These are phyloP conservation scores for Haplosporangium sp. DNA, from an alignment of 371 early-diverging fungal genomes.

Conservation along the genomic window DNA sequence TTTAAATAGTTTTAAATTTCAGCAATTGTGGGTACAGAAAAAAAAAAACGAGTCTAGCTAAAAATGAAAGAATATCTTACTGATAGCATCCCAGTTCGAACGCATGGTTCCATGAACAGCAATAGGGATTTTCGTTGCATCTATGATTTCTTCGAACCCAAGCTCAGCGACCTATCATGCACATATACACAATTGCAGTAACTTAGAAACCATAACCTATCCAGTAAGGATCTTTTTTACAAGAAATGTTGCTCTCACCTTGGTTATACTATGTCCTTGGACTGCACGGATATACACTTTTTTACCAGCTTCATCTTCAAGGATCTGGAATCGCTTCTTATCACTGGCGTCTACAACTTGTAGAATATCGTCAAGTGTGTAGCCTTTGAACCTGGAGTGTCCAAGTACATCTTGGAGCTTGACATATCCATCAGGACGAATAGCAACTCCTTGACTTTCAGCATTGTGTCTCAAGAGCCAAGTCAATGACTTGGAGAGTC, in stretches of 20 bases:
- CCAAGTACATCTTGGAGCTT: conserved; percentile 70
- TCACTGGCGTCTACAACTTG: conserved; percentile 77
- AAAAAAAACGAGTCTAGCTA: background rate
- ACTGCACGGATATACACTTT: conserved; percentile 78
- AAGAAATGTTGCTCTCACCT: conserved; percentile 9
- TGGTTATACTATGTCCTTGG: conserved; percentile 84
- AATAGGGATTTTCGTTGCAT: conserved; percentile 62
- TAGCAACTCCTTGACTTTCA: conserved; percentile 74
- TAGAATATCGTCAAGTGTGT: conserved; percentile 66
- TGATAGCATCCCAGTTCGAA: conserved; percentile 69
- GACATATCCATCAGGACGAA: conserved; percentile 83
- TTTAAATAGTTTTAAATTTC: too few species aligned
- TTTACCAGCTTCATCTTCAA: conserved; percentile 39
- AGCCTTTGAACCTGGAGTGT: conserved; percentile 64
- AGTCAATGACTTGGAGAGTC: conserved; percentile 80
- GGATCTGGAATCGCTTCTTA: conserved; percentile 82
- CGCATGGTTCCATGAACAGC: conserved; percentile 85
- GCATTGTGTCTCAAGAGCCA: conserved; percentile 91
- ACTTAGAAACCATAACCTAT: too few species aligned
- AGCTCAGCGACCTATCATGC: conserved; percentile 59
- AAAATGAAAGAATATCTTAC: conserved; percentile 37
- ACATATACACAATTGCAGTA: background rate
- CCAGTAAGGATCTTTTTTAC: background rate
- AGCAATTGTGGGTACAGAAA: too few species aligned
- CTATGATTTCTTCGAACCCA: conserved; percentile 63